Base-by-base conservation (phyloP, 2,329 filamentous ascomycete species). In the Pezicula neosporulosa region DNA sequence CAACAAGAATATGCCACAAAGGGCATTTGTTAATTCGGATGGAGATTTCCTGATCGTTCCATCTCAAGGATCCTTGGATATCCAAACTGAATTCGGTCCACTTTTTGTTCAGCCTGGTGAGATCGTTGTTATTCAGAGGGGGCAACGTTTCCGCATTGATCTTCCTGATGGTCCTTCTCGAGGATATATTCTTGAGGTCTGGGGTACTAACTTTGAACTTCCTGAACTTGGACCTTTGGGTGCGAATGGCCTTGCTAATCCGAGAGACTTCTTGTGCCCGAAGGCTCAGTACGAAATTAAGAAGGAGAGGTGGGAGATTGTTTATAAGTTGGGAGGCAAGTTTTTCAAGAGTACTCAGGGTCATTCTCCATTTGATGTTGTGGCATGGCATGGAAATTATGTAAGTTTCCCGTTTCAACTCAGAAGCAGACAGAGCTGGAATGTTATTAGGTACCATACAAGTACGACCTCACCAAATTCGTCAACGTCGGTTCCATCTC, bases 321-420 rank as follows among this genome's bases (percentile, higher is more conserved):
- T 75, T 27, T 75, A 74, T 69, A 87, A 87, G 66, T 83, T 87
- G 61, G 80, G 80, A 64, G 83, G 85, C 60, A 72, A 73, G 39
- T 77, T 88, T 49, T 89, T 86, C 71, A 70, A 72, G 44, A 82
- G 82, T n/a, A 72, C 67, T 42, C 86, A 90, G 68, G 63, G 75
- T 13, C 87, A 89, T 66, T 83, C 82, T 0, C 86, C 87, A 0
- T 90, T 90, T 61, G 86, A 90, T 60, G 80, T 90, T 0, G 86
- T 89, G 1, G 85, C 82, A 3, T 90, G 86, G 86, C 86, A 90
- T 64, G 87, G 87, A 41, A 60, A 1, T 66, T 44, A 71, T 36
- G 44, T 38, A 33, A 9, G 44, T 37, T 18, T 12, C 28, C 12
- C 16, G 74, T 69, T 76, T 72, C 15, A 69, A 88, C 43, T 77